Percentiles rank a stretch among this genome's conserved stretches.
phyloP scores from a whole-genome alignment of 768 basidiomycete genomes.

The Mycena chlorophos region DNA sequence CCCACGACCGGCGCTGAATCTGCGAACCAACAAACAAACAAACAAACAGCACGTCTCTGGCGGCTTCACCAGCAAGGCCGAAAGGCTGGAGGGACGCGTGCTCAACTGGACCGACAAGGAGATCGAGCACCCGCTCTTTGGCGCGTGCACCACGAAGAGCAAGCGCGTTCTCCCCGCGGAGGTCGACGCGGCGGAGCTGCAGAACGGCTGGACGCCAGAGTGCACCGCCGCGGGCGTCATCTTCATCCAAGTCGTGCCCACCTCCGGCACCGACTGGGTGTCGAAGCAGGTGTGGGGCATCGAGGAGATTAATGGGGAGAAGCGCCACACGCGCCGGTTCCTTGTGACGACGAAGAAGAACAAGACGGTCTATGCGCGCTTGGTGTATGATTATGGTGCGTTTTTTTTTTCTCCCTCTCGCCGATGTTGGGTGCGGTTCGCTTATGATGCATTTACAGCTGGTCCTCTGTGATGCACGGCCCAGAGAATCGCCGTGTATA shows the following conservation, averaged over 20 bases:
- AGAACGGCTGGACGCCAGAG: conserved; percentile 7
- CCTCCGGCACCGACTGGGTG: conserved; percentile 40
- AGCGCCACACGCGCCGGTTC: conserved; percentile 3
- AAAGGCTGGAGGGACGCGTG: conserved; percentile 43
- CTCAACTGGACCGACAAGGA: conserved; percentile 47
- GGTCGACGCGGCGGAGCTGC: conserved; percentile 2
- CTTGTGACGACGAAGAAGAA: conserved; percentile 8
- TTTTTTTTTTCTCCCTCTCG: background rate
- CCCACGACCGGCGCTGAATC: conserved; percentile 34
- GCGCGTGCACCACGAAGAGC: conserved; percentile 28
- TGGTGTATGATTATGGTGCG: conserved; percentile 11
- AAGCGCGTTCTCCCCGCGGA: conserved; percentile 1
- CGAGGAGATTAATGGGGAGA: conserved; percentile 11
- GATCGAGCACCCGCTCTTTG: too few relatives aligned
- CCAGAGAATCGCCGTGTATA: too few relatives aligned
- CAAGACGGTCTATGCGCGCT: conserved; percentile 1
- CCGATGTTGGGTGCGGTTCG: background rate
- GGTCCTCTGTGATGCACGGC: background rate
- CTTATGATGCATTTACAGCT: background rate
- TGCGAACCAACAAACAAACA: background rate
- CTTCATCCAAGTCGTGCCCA: conserved; percentile 38
- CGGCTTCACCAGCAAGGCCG: conserved; percentile 28
- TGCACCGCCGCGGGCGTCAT: conserved; percentile 1
- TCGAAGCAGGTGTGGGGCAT: conserved; percentile 30
- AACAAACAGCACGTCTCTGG: background rate